Base-by-base conservation (phyloP, 495 filamentous ascomycete genomes). In the Trypethelium eluteriae region DNA sequence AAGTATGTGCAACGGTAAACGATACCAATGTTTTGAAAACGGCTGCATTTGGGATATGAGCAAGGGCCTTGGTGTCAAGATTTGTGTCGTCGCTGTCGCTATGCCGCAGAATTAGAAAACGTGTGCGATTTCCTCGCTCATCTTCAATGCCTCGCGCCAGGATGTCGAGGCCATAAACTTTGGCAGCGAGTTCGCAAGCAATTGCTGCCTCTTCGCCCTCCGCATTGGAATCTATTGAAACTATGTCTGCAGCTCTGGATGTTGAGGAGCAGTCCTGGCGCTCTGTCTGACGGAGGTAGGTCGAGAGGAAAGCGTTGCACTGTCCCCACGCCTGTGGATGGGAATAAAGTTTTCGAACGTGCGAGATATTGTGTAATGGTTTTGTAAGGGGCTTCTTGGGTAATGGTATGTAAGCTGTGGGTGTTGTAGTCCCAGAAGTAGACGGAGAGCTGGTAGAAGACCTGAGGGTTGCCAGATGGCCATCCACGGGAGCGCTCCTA, bases 261-360 rank as follows among this genome's bases (percentile, higher is more conserved):
- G 94, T 98, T 2, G 90, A 95, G 53, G 88, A 89, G 49, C 92
- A 89, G 74, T 98, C 93, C 44, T 93, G 83, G 53, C 85, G 81
- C 78, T 94, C 91, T 7, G 89, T 79, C 35, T 84, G 83, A 65
- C 86, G 86, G 63, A 94, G 83, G 70, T 86, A 77, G 57, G 78
- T 71, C 6, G 80, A 78, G 5, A 96, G 78, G 72, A 95, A 95
- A n/a, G 57, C 67, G n/a, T 85, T 85, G 72, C 92, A 96, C 79
- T 98, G 94, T 3, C 92, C 93, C 80, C 92, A 94, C 39, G 91
- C 94, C 78, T 98, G 94, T 16, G 92, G 91, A 75, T 98, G 94
- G 35, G 90, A 93, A 77, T 96, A 96, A 1, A 79, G 61, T 49
- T 72, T 72, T 56, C 66, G 67, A 59, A 98, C 75, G 67, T 86